Conservation (phyloP, 169 alveolate species). For the Neospora caninum region DNA sequence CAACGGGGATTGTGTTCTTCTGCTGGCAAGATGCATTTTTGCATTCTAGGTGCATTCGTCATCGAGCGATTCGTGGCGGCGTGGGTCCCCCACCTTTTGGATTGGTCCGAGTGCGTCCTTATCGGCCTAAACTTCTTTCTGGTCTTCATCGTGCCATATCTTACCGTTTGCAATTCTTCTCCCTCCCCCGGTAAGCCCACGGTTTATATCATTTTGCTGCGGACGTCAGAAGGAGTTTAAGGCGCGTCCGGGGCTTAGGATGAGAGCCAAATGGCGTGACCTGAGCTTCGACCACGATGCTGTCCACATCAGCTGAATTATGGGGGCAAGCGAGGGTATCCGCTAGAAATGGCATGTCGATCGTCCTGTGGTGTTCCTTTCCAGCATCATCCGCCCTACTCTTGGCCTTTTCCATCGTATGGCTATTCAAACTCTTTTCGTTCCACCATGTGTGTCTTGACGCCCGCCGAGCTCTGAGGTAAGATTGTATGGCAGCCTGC, state of each 20-base stretch:
- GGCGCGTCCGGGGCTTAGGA: no score
- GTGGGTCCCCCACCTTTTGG: slow-evolving; percentile 71
- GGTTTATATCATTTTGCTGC: background rate
- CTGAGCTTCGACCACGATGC: no score
- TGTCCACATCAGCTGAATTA: no score
- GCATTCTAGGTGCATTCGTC: slow-evolving; percentile 81
- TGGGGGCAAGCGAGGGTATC: no score
- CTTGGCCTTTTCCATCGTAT: slow-evolving; percentile 86
- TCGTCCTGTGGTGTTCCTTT: background rate
- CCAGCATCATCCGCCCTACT: slow-evolving; percentile 79
- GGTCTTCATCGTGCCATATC: slow-evolving; percentile 83
- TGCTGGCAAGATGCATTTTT: slow-evolving; percentile 73
- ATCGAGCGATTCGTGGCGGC: slow-evolving; percentile 82
- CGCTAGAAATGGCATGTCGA: no score
- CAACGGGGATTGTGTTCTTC: background rate
- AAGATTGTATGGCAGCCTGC: background rate
- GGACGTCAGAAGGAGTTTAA: no score
- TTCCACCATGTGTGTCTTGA: slow-evolving; percentile 93
- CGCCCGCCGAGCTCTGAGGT: slow-evolving; percentile 78
- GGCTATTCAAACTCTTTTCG: slow-evolving; percentile 87
- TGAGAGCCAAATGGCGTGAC: no score
- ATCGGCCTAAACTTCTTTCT: slow-evolving; percentile 79
- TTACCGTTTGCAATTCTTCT: slow-evolving; percentile 79
- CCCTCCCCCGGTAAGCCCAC: slow-evolving; percentile 81
- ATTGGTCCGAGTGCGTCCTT: slow-evolving; percentile 78